Base-by-base conservation (phyloP, 257 asterid species). In the Capsicum baccatum region DNA sequence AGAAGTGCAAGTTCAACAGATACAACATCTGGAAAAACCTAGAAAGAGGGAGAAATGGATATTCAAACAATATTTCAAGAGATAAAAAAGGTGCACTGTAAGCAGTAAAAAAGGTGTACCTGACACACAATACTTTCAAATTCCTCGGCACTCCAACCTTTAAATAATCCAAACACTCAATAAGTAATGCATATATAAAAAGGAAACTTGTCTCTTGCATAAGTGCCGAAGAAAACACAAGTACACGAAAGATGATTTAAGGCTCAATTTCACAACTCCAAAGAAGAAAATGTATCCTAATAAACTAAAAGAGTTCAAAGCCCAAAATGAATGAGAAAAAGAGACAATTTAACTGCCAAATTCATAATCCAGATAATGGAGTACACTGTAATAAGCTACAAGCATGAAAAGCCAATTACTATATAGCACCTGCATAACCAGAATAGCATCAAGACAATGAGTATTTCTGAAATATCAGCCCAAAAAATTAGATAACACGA, bases 131-230 rank as follows among this genome's bases (percentile, higher is more conserved):
- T 50, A 83, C 90, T 91, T 83, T 93, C 89, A 67, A 96, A 94
- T 84, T 96, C 98, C 71, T 87, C 88, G 11, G 92, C 91, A 85
- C 91, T 85, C 99, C 99, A 96, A 83, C 97, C 99, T 95, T 91
- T 16, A 82, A 82, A 82, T 67, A 48, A 50, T 82, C 79, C 87
- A 81, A 9, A 79, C 86, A 79, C 68, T 52, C 62, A 89, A 85
- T 64, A 70, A 88, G 84, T 85, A 83, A 85, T 58, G 76, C 76
- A 67, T 60, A 82, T 14, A 67, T 37, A 58, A 69, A 84, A 42
- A 76, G 48, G 68, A 21, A 79, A 16, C 50, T 8, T 55, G 56
- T 67, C 54, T 69, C 21, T 50, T 50, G 62, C 81, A 12, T 42
- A 79, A 64, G 56, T 66, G 16, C 35, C 78, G 55, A 80, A 47